Percentiles rank a stretch among this genome's conserved stretches.
phyloP scores from a whole-genome alignment of 2,329 filamentous ascomycete genomes.

The Aspergillus tanneri region DNA sequence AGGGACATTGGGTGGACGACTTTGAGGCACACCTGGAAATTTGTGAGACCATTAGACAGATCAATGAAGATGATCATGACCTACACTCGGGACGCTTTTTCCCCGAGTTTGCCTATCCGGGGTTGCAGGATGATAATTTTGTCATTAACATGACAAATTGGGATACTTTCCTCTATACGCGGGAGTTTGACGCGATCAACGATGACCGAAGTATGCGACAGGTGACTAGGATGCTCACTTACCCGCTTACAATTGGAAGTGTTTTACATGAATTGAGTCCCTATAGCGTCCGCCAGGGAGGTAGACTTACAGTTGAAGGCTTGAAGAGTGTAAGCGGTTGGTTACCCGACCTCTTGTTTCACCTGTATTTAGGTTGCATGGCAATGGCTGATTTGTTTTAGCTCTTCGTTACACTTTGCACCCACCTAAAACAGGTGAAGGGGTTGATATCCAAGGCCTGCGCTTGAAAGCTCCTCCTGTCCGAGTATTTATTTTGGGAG shows the following conservation, averaged over 20 bases:
- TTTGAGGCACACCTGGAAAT: constrained; percentile 91
- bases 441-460: constrained; percentile 71
- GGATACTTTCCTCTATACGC: constrained; percentile 93
- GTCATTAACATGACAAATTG: constrained; percentile 97
- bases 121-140: constrained; percentile 84
- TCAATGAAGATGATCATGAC: constrained; percentile 98
- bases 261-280: constrained; percentile 92
- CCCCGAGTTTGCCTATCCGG: constrained; percentile 89
- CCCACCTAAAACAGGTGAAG: constrained; percentile 75
- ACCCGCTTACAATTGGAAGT: constrained; percentile 87
- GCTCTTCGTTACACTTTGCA: constrained; percentile 92
- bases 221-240: constrained; percentile 88
- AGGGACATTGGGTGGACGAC: constrained; percentile 93
- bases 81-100: constrained; percentile 86
- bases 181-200: constrained; percentile 88
- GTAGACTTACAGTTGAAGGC: constrained; percentile 79
- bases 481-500: constrained; percentile 88
- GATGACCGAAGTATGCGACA: constrained; percentile 88
- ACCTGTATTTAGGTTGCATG: no score
- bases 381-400: constrained; percentile 39
- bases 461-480: constrained; percentile 83
- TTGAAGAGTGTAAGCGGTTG: constrained; percentile 89
- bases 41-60: constrained; percentile 85
- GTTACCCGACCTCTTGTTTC: no score
- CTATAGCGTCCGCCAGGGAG: constrained; percentile 73